Conservation (phyloP, 495 filamentous ascomycete species). For the Viridothelium virens region DNA sequence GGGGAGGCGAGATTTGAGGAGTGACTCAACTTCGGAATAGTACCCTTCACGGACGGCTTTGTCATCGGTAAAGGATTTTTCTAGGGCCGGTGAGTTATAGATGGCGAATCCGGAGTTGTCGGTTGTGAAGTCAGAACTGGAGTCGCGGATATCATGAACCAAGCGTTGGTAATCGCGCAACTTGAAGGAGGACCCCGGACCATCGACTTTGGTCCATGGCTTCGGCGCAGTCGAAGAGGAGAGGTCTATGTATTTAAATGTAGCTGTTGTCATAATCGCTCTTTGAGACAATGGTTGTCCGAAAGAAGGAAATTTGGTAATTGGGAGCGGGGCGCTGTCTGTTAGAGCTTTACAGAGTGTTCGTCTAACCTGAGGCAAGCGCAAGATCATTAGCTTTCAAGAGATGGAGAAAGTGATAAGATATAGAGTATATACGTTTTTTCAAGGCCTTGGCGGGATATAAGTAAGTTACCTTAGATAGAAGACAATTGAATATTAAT, state of each 20-base stretch:
- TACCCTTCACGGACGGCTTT: constrained; percentile 27
- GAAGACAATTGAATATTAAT: neutral
- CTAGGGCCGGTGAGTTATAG: constrained; percentile 26
- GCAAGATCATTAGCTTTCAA: neutral
- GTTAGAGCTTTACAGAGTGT: neutral
- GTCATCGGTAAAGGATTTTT: constrained; percentile 32
- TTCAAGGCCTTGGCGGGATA: neutral
- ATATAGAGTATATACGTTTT: neutral
- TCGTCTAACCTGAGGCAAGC: neutral
- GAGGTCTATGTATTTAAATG: constrained; percentile 35
- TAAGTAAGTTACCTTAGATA: neutral
- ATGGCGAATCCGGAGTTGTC: constrained; percentile 33
- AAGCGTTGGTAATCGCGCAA: constrained; percentile 22
- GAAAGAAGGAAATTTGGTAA: neutral
- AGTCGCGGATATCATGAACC: constrained; percentile 30
- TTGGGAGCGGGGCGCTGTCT: neutral
- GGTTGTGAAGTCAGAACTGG: constrained; percentile 25
- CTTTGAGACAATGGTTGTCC: neutral
- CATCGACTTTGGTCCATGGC: constrained; percentile 37
- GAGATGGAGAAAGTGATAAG: neutral
- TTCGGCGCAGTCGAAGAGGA: constrained; percentile 23
- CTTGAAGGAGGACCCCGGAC: constrained; percentile 28
- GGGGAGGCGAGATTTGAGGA: constrained; percentile 25
- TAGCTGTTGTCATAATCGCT: constrained; percentile 32
- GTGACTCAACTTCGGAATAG: constrained; percentile 32